Base-by-base conservation (phyloP, 305 asterid genomes). In the Rubia tinctorum region DNA sequence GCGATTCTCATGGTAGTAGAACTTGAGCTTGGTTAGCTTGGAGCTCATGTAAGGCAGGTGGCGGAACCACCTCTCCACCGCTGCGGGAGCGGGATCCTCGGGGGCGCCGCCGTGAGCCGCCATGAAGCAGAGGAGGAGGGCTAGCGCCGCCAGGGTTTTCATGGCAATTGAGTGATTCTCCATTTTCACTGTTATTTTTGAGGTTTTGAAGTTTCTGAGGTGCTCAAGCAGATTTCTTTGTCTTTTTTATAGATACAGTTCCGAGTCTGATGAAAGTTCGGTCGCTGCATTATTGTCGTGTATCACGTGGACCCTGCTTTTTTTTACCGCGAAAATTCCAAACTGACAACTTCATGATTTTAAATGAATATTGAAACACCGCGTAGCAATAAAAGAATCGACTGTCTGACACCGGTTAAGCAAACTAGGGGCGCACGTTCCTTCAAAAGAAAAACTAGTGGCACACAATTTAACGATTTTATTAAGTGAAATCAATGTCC, bases 11-110 rank as follows among this genome's bases (percentile, higher is more conserved):
- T 82, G 85, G 34, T 73, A 73, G 49, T 69, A 82, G 71, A 82
- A 82, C 25, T 70, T 80, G 23, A 82, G 77, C 66, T 76, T 82
- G 44, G 79, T 79, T 20, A 76, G n/a, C 73, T 76, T 82, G 37
- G 65, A 69, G 44, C 51, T 76, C 6, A 64, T n/a, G 34, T 56
- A 66, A 0, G 81, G 61, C 7, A 79, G 73, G 10, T 73, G 22
- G 4, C 69, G 10, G 81, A 76, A 79, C 85, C 85, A 82, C 40
- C 77, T 8, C 5, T 79, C 79, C 18, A 82, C 81, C 0, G 77
- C 77, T 37, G 53, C 49, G 2, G 85, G 85, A 1, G n/a, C n/a
- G n/a, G n/a, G n/a, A n/a, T 61, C 14, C 14, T 58, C 34, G 15
- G 71, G 42, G 47, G 12, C 0, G 76, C 30, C 64, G 15, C 34